Percentiles rank a stretch among this genome's conserved stretches.
phyloP scores from a whole-genome alignment of 805 yeast species.

The Tetrapisispora phaffii region DNA sequence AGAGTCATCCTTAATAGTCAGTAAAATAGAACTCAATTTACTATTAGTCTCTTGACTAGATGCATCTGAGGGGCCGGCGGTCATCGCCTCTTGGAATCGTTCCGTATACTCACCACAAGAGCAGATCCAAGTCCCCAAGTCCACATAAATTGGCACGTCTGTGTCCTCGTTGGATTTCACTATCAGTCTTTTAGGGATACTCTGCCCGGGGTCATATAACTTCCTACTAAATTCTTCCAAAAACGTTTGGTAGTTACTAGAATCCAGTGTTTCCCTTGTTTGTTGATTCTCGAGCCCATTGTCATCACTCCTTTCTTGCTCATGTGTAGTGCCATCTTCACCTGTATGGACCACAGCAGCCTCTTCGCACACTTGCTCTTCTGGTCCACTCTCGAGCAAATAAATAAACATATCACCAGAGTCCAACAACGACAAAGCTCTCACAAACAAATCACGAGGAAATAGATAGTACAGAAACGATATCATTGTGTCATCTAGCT shows the following conservation, averaged over 20 bases:
- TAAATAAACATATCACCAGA: conserved; percentile 28
- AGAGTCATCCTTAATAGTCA: conserved; percentile 13
- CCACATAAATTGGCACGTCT: conserved; percentile 22
- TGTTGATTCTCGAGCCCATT: neutral
- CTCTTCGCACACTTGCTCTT: neutral
- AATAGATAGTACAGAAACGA: conserved; percentile 26
- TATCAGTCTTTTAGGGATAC: conserved; percentile 14
- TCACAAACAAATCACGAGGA: conserved; percentile 26
- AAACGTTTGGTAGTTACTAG: neutral
- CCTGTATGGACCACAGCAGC: neutral
- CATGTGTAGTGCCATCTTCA: neutral
- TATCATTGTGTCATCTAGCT: conserved; percentile 22
- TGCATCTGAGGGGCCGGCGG: neutral
- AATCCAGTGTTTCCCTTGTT: neutral
- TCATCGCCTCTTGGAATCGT: conserved; percentile 11
- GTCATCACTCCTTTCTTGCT: too few relatives aligned
- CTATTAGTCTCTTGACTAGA: neutral
- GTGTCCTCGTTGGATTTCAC: conserved; percentile 14
- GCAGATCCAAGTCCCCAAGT: conserved; percentile 26
- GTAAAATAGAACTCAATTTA: conserved; percentile 3
- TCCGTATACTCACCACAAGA: conserved; percentile 26
- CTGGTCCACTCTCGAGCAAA: conserved; percentile 9
- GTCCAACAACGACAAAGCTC: conserved; percentile 28
- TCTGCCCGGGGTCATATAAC: conserved; percentile 8
- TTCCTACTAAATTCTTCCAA: neutral